Conservation (phyloP, 179 eudicot genomes). For the Corrigiola litoralis region DNA sequence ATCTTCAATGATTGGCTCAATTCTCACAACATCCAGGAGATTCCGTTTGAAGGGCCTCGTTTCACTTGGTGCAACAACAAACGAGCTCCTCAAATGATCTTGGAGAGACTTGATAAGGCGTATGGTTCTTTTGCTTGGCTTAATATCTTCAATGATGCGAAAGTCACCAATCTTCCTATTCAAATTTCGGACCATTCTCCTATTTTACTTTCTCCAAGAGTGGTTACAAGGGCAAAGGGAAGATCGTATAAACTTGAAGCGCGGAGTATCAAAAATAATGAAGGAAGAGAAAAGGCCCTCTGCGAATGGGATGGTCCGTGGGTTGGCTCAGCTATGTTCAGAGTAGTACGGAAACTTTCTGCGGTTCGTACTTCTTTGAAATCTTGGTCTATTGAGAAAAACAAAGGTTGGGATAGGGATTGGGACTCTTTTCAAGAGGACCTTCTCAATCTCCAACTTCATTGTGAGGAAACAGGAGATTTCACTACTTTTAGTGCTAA, state of each 20-base stretch:
- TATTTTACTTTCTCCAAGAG: background rate
- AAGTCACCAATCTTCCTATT: too few species aligned
- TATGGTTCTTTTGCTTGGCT: background rate
- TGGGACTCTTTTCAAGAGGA: background rate
- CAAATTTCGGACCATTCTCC: background rate
- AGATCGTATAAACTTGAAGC: background rate
- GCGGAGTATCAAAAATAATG: background rate
- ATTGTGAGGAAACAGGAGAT: background rate
- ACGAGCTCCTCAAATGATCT: background rate
- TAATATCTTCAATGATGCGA: background rate
- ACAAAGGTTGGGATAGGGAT: background rate
- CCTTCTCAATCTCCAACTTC: too few species aligned
- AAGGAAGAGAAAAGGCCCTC: background rate
- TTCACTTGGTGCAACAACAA: background rate
- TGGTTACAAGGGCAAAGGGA: too few species aligned
- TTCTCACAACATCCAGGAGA: background rate
- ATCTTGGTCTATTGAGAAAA: background rate
- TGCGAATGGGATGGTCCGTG: background rate
- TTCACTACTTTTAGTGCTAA: too few species aligned
- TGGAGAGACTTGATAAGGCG: background rate
- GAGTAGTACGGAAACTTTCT: background rate
- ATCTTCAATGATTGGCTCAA: background rate
- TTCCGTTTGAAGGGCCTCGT: background rate
- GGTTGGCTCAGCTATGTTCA: background rate
- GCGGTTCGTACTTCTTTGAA: background rate